Evolutionary conservation across 2,329 filamentous ascomycete species (phyloP), one percentile per base, ranked within the genome.

Genomic region (Leptographium galeiforme): DNA sequence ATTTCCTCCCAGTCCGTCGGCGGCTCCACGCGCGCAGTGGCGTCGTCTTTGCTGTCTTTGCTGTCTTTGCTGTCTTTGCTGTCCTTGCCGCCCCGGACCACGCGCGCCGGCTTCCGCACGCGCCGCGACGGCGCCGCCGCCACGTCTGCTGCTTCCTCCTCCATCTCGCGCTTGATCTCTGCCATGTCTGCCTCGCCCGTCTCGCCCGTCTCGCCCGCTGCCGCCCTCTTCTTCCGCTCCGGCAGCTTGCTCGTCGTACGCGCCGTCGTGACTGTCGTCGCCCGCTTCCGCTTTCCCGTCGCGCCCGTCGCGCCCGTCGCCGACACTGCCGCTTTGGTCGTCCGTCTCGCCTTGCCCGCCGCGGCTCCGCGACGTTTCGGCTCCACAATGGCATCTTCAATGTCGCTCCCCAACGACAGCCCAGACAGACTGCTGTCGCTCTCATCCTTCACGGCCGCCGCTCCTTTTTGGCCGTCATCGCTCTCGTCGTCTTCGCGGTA

Each of bases 1-100:
- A 95, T 81, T 54, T 82, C 78, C 57, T 89, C 81, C 93, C 93
- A 96, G 64, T 89, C 82, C 0, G 81, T 75, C 0, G 90, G 89
- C 1, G 89, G 80, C n/a, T 68, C 63, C 8, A 73, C 68, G 66
- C 19, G 46, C 6, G 34, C 7, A 25, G 25, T 25, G 4, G 13
- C 33, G 1, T 25, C 7, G 12, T 25, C 32, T 8, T 48, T 43
- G 8, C 49, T 49, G 6, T 25, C 36, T 8, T 39, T 1, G 16
- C 48, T 33, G 8, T 1, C 6, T 18, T 52, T 53, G 8, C 49
- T 49, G 6, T 25, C 36, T 8, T 39, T 1, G 16, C 48, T 33
- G 8, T 1, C 6, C 33, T 52, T 53, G 46, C 47, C n/a, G 43
- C 47, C 53, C 3, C 49, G 50, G 43, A 57, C 51, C 6, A 55